Conservation (phyloP, 1,284 basidiomycete genomes). For the Microbotryum violaceum region DNA sequence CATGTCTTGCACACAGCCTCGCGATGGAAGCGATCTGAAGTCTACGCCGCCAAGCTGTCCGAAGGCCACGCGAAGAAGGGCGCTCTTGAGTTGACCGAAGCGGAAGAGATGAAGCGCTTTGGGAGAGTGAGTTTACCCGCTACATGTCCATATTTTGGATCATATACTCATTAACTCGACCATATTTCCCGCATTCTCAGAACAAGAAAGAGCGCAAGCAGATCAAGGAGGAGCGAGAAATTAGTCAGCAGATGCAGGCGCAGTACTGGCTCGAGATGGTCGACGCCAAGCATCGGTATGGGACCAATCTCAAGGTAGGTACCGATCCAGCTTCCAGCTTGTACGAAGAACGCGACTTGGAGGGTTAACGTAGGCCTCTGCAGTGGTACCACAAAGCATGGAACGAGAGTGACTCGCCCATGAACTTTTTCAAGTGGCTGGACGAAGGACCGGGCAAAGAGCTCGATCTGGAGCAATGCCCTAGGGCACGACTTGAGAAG, state of each 20-base stretch:
- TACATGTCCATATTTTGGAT: not conserved
- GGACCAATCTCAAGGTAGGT: conserved; percentile 49
- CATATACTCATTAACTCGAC: not conserved
- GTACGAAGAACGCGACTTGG: not conserved
- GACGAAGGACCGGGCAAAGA: conserved; percentile 61
- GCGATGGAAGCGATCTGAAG: conserved; percentile 31
- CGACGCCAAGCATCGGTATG: conserved; percentile 65
- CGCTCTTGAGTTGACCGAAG: conserved; percentile 11
- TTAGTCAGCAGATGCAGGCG: conserved; percentile 29
- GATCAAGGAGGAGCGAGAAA: conserved; percentile 17
- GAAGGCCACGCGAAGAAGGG: conserved; percentile 12
- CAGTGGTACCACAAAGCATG: conserved; percentile 56
- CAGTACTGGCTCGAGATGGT: conserved; percentile 58
- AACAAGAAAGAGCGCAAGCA: conserved; percentile 15
- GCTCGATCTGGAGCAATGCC: conserved; percentile 57
- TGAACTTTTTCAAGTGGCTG: conserved; percentile 69
- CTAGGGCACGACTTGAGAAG: conserved; percentile 59
- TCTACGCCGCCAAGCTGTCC: conserved; percentile 32
- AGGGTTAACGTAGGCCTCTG: conserved; percentile 3
- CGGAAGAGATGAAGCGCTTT: conserved; percentile 20
- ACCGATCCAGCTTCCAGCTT: conserved; percentile 29
- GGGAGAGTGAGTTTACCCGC: not conserved
- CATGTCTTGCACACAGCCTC: conserved; percentile 13
- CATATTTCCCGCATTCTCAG: not conserved
- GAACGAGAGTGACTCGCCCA: conserved; percentile 55